Base-by-base conservation (phyloP, 176 grass and related monocot species). In the Paspalum notatum region DNA sequence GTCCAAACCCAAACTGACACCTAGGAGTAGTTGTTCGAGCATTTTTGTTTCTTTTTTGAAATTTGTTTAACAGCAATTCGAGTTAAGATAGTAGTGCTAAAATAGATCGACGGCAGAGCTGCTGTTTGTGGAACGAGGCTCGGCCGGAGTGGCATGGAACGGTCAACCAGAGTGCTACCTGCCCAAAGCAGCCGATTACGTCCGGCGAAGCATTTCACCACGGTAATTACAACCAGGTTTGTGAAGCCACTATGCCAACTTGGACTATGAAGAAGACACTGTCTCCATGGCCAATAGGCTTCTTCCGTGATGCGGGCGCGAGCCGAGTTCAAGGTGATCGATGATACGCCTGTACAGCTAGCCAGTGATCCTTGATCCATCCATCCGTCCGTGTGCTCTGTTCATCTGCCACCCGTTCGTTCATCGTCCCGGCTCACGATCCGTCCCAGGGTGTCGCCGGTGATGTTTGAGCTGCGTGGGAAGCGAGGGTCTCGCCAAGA, bases 291-390 rank as follows among this genome's bases (percentile, higher is more conserved):
- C 32, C n/a, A n/a, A 32, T 32, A 32, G 32, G 32, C 32, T 32
- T 32, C 32, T 32, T 32, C 32, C n/a, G n/a, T n/a, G n/a, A n/a
- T n/a, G n/a, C n/a, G n/a, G n/a, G n/a, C n/a, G n/a, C n/a, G n/a
- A n/a, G n/a, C n/a, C n/a, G n/a, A n/a, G n/a, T n/a, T n/a, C n/a
- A n/a, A 65, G 53, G 24, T 24, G 40, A 9, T 49, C 17, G 68
- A 74, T 52, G 85, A 39, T 38, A 63, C 74, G 79, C 50, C 60
- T 43, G 74, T n/a, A 78, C 56, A 61, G 73, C 63, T n/a, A n/a
- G n/a, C n/a, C n/a, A n/a, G n/a, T n/a, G n/a, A n/a, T n/a, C n/a
- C n/a, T n/a, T n/a, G n/a, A n/a, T 16, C 58, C 21, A 5, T 0
- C 55, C 25, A 76, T n/a, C 57, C 18, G 43, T 14, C 38, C 32